Conservation (phyloP, 2,329 filamentous ascomycete species). For the Graphilbum fragrans region DNA sequence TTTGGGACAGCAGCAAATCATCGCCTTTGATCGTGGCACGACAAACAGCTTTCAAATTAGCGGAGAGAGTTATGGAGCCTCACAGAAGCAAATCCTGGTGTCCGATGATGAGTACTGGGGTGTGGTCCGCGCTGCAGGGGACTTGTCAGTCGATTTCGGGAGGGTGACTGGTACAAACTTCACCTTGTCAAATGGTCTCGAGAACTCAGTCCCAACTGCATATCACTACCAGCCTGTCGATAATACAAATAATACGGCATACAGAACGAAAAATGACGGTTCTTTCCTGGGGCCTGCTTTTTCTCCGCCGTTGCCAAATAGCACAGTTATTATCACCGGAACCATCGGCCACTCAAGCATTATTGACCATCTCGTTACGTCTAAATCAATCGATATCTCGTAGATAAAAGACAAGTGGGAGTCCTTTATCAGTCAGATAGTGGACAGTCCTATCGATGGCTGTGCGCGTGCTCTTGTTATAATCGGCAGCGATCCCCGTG, state of each 20-base stretch:
- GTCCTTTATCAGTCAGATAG: constrained; percentile 47
- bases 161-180: constrained; percentile 57
- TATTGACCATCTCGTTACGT: constrained; percentile 44
- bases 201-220: constrained; percentile 20
- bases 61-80: constrained; percentile 16
- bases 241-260: constrained; percentile 35
- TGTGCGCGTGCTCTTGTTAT: constrained; percentile 51
- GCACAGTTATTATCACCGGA: constrained; percentile 52
- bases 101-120: constrained; percentile 52
- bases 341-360: constrained; percentile 53
- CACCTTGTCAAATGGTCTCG: constrained; percentile 38
- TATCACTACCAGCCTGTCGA: constrained; percentile 32
- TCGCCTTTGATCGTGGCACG: constrained; percentile 22
- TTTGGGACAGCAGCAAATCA: constrained; percentile 38
- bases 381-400: constrained; percentile 44
- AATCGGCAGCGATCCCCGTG: constrained; percentile 51
- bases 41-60: constrained; percentile 20
- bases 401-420: constrained; percentile 55
- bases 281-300: constrained; percentile 33
- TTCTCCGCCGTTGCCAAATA: constrained; percentile 25
- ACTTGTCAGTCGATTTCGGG: constrained; percentile 57
- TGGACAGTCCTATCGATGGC: constrained; percentile 43
- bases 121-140: constrained; percentile 54
- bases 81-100: constrained; percentile 37
- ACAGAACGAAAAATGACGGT: constrained; percentile 26